A percentile compares a stretch with the other conserved stretches of the same genome.
Evolutionary conservation across 192 early-diverging fungal species (phyloP).

Genomic region (Backusella sp.): DNA sequence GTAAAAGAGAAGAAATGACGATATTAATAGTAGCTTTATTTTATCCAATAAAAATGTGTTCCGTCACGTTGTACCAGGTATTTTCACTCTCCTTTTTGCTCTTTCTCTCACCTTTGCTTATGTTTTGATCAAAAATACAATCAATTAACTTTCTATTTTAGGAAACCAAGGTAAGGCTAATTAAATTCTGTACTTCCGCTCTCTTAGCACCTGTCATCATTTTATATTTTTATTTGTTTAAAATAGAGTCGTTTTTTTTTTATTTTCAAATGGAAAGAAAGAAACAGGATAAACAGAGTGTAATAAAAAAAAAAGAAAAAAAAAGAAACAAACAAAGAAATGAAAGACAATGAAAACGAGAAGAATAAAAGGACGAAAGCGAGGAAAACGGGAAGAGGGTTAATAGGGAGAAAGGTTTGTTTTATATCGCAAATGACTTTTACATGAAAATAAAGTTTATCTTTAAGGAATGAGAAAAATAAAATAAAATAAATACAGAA

Average conservation of each 20-base stretch:
- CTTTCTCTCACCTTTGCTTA: neutral
- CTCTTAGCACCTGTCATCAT: conserved; percentile 2
- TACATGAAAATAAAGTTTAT: neutral
- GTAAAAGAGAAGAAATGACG: neutral
- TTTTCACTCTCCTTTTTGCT: neutral
- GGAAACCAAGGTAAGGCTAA: neutral
- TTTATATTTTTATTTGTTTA: conserved; percentile 3
- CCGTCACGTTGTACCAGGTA: neutral
- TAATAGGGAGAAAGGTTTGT: neutral
- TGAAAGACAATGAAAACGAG: neutral
- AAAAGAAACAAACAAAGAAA: neutral
- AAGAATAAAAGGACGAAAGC: neutral
- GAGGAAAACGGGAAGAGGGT: neutral
- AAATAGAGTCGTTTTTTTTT: neutral
- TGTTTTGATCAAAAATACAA: neutral
- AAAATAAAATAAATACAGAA: conserved; percentile 7
- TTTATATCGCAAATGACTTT: conserved; percentile 5
- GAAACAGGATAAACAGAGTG: neutral
- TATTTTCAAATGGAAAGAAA: neutral
- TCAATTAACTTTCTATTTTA: neutral
- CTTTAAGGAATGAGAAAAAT: conserved; percentile 8
- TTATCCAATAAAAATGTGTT: neutral
- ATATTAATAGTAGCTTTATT: neutral
- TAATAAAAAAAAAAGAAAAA: neutral
- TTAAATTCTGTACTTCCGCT: conserved; percentile 3